These are phyloP conservation scores for Solanum ossicruentum DNA, from an alignment of 257 asterid species.

Conservation along the genomic window DNA sequence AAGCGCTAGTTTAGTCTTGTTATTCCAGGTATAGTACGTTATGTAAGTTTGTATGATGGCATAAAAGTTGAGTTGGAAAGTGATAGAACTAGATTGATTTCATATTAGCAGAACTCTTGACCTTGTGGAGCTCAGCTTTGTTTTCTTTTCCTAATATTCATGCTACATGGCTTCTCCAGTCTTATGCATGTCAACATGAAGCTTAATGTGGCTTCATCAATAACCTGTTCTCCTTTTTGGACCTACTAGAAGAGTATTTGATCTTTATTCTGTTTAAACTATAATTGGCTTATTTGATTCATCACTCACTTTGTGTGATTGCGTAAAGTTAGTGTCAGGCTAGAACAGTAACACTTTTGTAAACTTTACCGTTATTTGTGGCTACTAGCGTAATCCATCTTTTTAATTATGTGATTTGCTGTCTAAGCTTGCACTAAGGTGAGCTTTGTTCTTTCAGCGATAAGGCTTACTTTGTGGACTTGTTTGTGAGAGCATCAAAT, in stretches of 20 bases:
- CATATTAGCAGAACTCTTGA: background rate
- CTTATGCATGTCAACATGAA: background rate
- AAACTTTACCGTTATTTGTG: background rate
- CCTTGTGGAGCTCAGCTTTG: background rate
- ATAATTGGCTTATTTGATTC: background rate
- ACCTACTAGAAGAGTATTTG: background rate
- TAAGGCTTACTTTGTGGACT: constrained; percentile 91
- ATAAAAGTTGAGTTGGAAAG: background rate
- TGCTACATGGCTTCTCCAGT: background rate
- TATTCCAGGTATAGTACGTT: background rate
- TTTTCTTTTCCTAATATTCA: background rate
- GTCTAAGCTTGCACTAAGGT: background rate
- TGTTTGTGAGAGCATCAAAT: constrained; percentile 95
- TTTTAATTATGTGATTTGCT: background rate
- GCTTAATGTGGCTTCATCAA: background rate
- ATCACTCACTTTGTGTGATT: background rate
- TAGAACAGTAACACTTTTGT: background rate
- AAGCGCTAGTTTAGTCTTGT: background rate
- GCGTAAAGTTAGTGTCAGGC: background rate
- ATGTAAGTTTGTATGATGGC: background rate
- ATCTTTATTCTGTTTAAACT: background rate
- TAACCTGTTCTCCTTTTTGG: background rate
- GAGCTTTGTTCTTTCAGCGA: constrained; percentile 35
- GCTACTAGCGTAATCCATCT: background rate
- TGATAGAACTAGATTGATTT: background rate